Percentiles rank a stretch among this genome's conserved stretches.
Conservation (phyloP, 1,139 yeast genomes). For the Hansenula sp. region DNA sequence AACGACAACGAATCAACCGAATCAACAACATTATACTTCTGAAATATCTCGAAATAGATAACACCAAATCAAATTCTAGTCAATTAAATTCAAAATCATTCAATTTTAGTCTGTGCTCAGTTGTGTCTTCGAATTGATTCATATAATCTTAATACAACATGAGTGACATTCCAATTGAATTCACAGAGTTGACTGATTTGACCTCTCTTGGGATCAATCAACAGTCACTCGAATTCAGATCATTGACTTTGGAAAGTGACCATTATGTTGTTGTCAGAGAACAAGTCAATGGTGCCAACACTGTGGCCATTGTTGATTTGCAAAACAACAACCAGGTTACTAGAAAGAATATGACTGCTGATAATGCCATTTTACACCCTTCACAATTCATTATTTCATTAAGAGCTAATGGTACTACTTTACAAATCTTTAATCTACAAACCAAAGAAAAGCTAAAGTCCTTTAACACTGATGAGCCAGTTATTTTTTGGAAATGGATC, state of each 20-base stretch:
- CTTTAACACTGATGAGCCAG: slow-evolving; percentile 81
- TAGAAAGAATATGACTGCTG: slow-evolving; percentile 95
- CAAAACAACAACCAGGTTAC: slow-evolving; percentile 68
- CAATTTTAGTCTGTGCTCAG: not conserved
- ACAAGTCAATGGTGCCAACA: slow-evolving; percentile 66
- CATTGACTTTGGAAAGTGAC: slow-evolving; percentile 93
- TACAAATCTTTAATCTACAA: slow-evolving; percentile 88
- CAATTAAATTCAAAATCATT: not conserved
- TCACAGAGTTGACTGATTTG: slow-evolving; percentile 90
- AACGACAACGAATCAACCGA: slow-evolving; percentile 2
- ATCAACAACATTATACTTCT: not conserved
- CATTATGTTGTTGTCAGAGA: slow-evolving; percentile 88
- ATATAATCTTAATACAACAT: slow-evolving; percentile 16
- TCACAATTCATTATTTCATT: slow-evolving; percentile 81
- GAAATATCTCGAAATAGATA: too few species aligned
- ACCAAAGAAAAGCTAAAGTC: slow-evolving; percentile 88
- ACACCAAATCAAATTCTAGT: not conserved
- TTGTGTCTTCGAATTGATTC: not conserved
- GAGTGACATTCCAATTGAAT: slow-evolving; percentile 89
- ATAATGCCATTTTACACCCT: slow-evolving; percentile 97
- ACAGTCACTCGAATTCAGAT: slow-evolving; percentile 82
- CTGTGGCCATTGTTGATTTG: slow-evolving; percentile 90
- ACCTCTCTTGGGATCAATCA: slow-evolving; percentile 81
- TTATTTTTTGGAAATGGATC: slow-evolving; percentile 96
- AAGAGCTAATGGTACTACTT: slow-evolving; percentile 93